Percentiles rank a stretch among this genome's conserved stretches.
Conservation (phyloP, 176 grass and related monocot species). For the Eremochloa ophiuroides region DNA sequence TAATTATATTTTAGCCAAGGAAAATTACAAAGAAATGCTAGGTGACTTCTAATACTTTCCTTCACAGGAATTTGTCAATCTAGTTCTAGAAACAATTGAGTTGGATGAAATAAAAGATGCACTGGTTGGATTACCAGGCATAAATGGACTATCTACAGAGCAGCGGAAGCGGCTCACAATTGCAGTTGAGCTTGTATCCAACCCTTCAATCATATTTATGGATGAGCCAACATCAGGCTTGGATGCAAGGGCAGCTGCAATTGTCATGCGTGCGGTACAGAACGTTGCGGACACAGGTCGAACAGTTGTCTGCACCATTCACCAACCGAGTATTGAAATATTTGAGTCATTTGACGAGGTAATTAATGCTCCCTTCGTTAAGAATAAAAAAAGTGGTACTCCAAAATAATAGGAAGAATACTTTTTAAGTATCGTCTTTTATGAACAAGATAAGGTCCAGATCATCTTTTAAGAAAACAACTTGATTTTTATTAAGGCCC, state of each 20-base stretch:
- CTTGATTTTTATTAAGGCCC: too few species aligned
- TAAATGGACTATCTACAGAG: constrained; percentile 62
- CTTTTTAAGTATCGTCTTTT: not conserved
- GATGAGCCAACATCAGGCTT: constrained; percentile 78
- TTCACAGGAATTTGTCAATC: constrained; percentile 59
- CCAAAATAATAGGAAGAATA: not conserved
- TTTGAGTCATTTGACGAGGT: constrained; percentile 88
- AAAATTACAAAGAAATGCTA: not conserved
- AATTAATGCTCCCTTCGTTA: not conserved
- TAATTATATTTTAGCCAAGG: not conserved
- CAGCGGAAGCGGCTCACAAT: constrained; percentile 71
- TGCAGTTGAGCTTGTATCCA: constrained; percentile 74
- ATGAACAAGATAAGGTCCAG: too few species aligned
- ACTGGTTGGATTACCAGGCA: constrained; percentile 55
- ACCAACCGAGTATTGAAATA: constrained; percentile 75
- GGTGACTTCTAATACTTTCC: not conserved
- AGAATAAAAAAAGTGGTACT: not conserved
- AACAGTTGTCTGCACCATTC: constrained; percentile 80
- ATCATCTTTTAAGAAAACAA: too few species aligned
- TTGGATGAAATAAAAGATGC: constrained; percentile 62
- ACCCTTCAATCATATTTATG: constrained; percentile 78
- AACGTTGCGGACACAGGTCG: constrained; percentile 70
- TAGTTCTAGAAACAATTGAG: constrained; percentile 83
- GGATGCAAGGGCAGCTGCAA: constrained; percentile 64
- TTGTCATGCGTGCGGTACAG: constrained; percentile 75